Base-by-base conservation (phyloP, 805 yeast species). In the Kuraishia ogatae region DNA sequence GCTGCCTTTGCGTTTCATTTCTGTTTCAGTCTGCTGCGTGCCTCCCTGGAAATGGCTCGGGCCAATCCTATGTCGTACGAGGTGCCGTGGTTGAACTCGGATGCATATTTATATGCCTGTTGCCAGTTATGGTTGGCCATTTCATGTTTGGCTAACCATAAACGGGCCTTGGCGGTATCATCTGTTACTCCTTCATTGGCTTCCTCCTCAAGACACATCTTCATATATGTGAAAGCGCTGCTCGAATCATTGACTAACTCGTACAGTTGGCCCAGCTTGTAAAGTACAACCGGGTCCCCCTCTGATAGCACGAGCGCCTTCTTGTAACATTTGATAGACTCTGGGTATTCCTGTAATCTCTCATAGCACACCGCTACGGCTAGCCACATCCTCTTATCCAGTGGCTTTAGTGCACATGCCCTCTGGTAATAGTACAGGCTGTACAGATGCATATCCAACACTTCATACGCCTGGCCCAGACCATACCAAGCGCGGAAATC, bases 401-500 rank as follows among this genome's bases (percentile, higher is more conserved):
- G 70, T 0, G 97, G 97, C 63, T 88, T 91, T 60, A 94, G 74
- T 13, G 91, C 80, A 53, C 97, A 86, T 0, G 98, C 97, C 52
- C 86, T 78, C 70, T 94, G 97, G 67, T 90, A 94, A 67, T 94
- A 94, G 68, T 90, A 93, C 49, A 92, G 73, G 0, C 98, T 92
- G 65, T 92, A 94, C 57, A 89, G 74, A 66, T 89, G 94, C 97
- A 93, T 93, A 61, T 93, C 97, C 55, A 93, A 73, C 11, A 94
- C 96, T 68, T 94, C 99, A 66, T 94, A 94, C 1, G 98, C 98
- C 70, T 94, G 98, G 0, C 99, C 99, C 53, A 94, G 74, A 1
- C 99, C 99, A 68, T 93, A 94, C 99, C 99, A 94, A 0, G 98
- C 98, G 53, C 97, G 76, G 67, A 88, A 96, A 66, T 94, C 99